These are phyloP conservation scores for Phlyctochytrium arcticum DNA, from an alignment of 192 early-diverging fungal species.

Conservation along the genomic window DNA sequence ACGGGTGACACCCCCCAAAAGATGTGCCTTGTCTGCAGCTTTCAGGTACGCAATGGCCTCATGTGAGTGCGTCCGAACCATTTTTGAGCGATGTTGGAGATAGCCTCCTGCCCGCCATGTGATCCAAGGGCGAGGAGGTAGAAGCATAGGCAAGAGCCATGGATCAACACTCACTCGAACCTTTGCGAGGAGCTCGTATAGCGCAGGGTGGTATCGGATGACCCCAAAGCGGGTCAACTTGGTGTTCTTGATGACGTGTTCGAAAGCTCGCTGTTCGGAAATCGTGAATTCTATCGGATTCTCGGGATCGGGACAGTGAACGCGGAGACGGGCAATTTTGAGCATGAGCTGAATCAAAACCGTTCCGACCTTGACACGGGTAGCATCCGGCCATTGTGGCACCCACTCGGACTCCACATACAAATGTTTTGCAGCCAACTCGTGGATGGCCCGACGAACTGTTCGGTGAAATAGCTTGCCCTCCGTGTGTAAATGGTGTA, in stretches of 20 bases:
- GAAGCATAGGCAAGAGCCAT: constrained; percentile 87
- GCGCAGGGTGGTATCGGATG: constrained; percentile 60
- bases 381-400: constrained; percentile 61
- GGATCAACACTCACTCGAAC: constrained; percentile 65
- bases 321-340: constrained; percentile 59
- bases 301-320: constrained; percentile 54
- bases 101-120: constrained; percentile 83
- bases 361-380: constrained; percentile 56
- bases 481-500: constrained; percentile 69
- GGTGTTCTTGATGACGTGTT: constrained; percentile 45
- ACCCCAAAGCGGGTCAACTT: constrained; percentile 73
- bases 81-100: constrained; percentile 60
- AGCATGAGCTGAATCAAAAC: constrained; percentile 45
- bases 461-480: constrained; percentile 81
- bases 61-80: constrained; percentile 71
- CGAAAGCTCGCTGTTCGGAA: constrained; percentile 70
- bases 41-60: constrained; percentile 77
- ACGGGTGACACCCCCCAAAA: constrained; percentile 62
- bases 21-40: constrained; percentile 71
- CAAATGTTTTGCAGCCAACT: constrained; percentile 49
- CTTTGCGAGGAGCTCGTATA: constrained; percentile 64
- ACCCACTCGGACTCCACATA: constrained; percentile 50
- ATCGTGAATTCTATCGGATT: constrained; percentile 40
- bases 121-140: constrained; percentile 88
- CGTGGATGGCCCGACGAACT: constrained; percentile 63